Evolutionary conservation across 2,329 filamentous ascomycete genomes (phyloP).

Genomic region (Teratosphaeria epicoccoides): DNA sequence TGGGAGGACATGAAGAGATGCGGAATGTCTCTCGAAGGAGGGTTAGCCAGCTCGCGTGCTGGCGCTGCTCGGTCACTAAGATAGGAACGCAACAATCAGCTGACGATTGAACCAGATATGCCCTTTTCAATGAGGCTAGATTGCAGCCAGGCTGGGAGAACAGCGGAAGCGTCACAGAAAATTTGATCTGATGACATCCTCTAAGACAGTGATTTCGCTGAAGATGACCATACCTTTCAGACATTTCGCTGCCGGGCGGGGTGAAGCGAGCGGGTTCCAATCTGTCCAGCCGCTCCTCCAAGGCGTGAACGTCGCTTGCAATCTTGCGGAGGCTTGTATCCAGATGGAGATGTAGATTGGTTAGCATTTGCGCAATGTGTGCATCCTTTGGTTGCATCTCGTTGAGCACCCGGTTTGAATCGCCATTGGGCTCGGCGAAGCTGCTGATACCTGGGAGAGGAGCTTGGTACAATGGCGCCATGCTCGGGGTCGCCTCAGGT

Average conservation of each 20-base stretch:
- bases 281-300: constrained; percentile 12
- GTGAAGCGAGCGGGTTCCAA: constrained; percentile 11
- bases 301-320: neutral
- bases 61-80: neutral
- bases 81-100: neutral
- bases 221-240: neutral
- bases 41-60: neutral
- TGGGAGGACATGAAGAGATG: neutral
- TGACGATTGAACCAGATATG: neutral
- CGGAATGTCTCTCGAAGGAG: neutral
- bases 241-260: constrained; percentile 8
- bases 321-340: neutral
- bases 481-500: neutral
- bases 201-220: neutral
- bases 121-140: neutral
- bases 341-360: neutral
- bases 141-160: neutral
- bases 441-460: neutral
- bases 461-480: neutral
- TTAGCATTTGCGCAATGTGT: neutral
- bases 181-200: neutral
- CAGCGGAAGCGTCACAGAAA: neutral
- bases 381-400: neutral
- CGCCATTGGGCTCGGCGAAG: neutral
- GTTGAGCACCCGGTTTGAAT: neutral